Evolutionary conservation across 805 yeast genomes (phyloP), one percentile per base, ranked within the genome.

Genomic region (Wickerhamomyces pijperi): DNA sequence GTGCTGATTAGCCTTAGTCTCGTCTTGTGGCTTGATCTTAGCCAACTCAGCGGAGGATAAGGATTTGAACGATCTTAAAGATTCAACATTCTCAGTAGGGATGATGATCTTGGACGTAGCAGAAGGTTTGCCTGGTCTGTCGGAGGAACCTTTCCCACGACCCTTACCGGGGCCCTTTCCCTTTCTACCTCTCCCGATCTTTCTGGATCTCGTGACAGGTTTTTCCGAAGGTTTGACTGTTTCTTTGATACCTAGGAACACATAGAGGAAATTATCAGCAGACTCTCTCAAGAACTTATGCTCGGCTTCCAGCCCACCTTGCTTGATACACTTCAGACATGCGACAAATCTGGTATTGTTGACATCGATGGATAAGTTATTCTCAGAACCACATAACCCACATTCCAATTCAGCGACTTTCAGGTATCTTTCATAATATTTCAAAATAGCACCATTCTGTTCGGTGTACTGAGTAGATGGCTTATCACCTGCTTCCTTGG

Each of bases 361-460:
- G 6, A 36, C 25, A 29, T 51, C 55, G 11, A 70, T 72, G 39
- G 56, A 59, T 44, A 75, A 54, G 37, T 63, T 51, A 3, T 56
- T 42, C 32, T 72, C 77, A 23, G 43, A 44, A 3, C 60, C 64
- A 58, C 81, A 76, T 14, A 51, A 38, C 1, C 47, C 35, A 53
- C 82, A 76, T 36, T 58, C 58, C 36, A 74, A 59, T 43, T 74
- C 77, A 55, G 79, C 59, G 34, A 72, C 72, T 35, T 57, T 66
- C 42, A 58, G 57, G 50, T 75, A 76, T 35, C 60, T 69, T 3
- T 60, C 60, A 51, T 74, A 59, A 48, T 63, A 71, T 41, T 55
- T 58, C 46, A 76, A 61, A n/a, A 76, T 54, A 0, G 79, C 67
- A 3, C 82, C 82, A 46, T 76, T 76, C 2, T 68, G 59, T 4